Conservation (phyloP, 352 stramenopile species). For the Phytophthora aleatoria region DNA sequence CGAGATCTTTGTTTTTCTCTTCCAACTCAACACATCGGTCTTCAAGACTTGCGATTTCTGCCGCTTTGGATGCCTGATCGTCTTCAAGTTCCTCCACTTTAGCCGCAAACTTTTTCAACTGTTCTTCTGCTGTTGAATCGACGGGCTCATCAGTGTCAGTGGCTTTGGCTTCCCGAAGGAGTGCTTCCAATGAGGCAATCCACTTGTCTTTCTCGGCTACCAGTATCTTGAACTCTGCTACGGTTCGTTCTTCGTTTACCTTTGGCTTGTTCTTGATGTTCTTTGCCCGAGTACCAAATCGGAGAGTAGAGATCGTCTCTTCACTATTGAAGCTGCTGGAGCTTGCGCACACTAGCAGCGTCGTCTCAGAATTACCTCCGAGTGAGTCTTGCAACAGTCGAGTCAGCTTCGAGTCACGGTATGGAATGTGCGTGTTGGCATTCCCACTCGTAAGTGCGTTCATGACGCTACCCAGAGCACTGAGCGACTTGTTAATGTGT, state of each 20-base stretch:
- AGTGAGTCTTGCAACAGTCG: conserved; percentile 86
- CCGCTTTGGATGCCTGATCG: conserved; percentile 56
- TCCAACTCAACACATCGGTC: conserved; percentile 63
- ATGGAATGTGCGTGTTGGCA: conserved; percentile 91
- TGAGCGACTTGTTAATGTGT: conserved; percentile 93
- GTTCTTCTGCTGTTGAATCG: conserved; percentile 43
- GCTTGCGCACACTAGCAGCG: conserved; percentile 69
- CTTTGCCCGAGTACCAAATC: conserved; percentile 79
- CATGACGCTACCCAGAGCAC: conserved; percentile 90
- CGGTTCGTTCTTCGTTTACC: conserved; percentile 91
- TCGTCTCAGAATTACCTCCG: conserved; percentile 79
- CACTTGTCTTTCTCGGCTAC: conserved; percentile 61
- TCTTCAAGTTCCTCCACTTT: conserved; percentile 72
- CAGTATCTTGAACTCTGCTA: conserved; percentile 72
- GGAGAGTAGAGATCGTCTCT: conserved; percentile 74
- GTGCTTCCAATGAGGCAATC: conserved; percentile 47
- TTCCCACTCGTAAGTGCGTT: conserved; percentile 86
- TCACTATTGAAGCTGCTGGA: conserved; percentile 71
- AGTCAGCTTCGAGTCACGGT: conserved; percentile 90
- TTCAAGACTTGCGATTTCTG: conserved; percentile 58
- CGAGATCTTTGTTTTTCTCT: conserved; percentile 40
- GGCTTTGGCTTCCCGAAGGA: conserved; percentile 33
- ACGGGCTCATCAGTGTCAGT: conserved; percentile 28
- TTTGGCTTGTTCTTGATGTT: conserved; percentile 84
- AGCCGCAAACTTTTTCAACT: conserved; percentile 42